Conservation (phyloP, 75 land plant species). For the Cunninghamia lanceolata region DNA sequence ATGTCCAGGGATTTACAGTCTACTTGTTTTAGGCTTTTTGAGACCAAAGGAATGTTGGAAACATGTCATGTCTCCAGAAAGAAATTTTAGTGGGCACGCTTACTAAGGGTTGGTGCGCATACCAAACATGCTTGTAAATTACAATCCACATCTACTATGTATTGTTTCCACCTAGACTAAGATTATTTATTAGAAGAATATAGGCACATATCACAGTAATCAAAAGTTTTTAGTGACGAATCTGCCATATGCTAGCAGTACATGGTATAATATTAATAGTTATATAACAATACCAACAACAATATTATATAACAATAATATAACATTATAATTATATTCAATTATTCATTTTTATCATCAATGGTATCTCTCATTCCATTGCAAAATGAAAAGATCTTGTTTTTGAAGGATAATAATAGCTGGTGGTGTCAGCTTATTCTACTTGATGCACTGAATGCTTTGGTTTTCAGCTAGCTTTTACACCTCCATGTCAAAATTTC, state of each 20-base stretch:
- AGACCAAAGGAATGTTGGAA: neutral
- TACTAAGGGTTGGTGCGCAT: neutral
- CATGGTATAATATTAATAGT: too few relatives aligned
- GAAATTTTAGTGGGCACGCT: neutral
- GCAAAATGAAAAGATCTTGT: neutral
- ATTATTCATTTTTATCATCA: too few relatives aligned
- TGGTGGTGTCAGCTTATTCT: neutral
- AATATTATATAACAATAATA: too few relatives aligned
- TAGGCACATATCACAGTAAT: too few relatives aligned
- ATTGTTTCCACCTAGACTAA: too few relatives aligned
- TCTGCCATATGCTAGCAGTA: too few relatives aligned
- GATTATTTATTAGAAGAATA: too few relatives aligned
- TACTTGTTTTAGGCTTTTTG: neutral
- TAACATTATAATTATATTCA: too few relatives aligned
- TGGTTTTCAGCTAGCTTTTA: neutral
- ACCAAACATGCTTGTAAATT: neutral
- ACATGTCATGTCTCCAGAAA: neutral
- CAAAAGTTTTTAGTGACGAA: too few relatives aligned
- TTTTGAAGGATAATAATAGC: neutral
- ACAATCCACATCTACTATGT: neutral
- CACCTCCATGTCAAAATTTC: neutral
- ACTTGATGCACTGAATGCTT: neutral
- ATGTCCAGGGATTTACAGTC: neutral
- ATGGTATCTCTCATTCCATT: too few relatives aligned
- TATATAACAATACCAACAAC: too few relatives aligned